A percentile compares a stretch with the other conserved stretches of the same genome.
These are phyloP conservation scores for Lipomyces japonicus DNA, from an alignment of 805 yeast genomes.

Conservation along the genomic window DNA sequence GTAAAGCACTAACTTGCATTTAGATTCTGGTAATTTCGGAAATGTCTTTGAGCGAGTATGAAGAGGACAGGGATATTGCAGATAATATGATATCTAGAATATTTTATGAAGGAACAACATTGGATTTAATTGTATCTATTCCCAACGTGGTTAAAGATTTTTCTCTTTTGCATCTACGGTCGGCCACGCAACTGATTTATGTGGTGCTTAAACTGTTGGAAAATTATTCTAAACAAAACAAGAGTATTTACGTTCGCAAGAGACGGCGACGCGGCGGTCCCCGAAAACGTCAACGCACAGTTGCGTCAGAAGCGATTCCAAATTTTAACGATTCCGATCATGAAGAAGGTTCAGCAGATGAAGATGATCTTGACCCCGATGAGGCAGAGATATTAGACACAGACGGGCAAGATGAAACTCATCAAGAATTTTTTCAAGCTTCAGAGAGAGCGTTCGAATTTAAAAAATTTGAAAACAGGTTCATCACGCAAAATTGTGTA, in stretches of 20 bases:
- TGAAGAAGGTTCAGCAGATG: conserved; percentile 30
- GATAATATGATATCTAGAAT: conserved; percentile 60
- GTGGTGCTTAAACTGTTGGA: conserved; percentile 66
- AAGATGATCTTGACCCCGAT: conserved; percentile 11
- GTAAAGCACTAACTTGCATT: no score
- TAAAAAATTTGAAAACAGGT: conserved; percentile 42
- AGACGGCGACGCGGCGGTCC: conserved; percentile 33
- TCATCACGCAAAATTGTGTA: conserved; percentile 58
- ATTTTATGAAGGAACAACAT: conserved; percentile 61
- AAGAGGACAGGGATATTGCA: conserved; percentile 51
- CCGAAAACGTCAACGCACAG: conserved; percentile 3
- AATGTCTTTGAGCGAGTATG: conserved; percentile 43
- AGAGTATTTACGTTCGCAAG: conserved; percentile 48
- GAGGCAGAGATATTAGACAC: conserved; percentile 25
- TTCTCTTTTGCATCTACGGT: conserved; percentile 58
- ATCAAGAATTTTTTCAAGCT: conserved; percentile 34
- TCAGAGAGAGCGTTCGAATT: conserved; percentile 51
- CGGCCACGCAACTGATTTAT: conserved; percentile 62
- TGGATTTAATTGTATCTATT: conserved; percentile 53
- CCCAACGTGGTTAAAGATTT: conserved; percentile 60
- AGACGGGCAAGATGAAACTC: conserved; percentile 24
- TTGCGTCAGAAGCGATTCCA: conserved; percentile 31
- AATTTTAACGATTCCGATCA: conserved; percentile 40
- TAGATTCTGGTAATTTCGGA: conserved; percentile 38
- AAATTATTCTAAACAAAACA: conserved; percentile 55